These are phyloP conservation scores for Moniliophthora roreri DNA, from an alignment of 1,284 basidiomycete genomes.

Conservation along the genomic window DNA sequence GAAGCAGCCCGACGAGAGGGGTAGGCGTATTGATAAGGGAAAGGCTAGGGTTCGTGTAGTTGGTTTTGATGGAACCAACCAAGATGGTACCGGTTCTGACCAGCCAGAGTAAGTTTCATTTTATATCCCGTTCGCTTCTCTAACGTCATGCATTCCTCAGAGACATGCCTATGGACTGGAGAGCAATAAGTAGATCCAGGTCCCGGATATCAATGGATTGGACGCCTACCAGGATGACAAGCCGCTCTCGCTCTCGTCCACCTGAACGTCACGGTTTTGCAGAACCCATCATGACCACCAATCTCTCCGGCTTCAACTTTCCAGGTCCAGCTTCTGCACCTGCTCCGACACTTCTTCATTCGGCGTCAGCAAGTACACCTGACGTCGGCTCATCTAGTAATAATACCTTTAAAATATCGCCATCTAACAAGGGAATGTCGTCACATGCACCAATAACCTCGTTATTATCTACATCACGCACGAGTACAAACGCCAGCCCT, in stretches of 20 bases:
- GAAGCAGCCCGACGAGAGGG: conserved; percentile 44
- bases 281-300: conserved; percentile 35
- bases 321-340: conserved; percentile 8
- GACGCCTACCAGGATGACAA: conserved; percentile 50
- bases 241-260: conserved; percentile 72
- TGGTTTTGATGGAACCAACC: conserved; percentile 75
- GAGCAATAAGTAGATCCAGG: conserved; percentile 87
- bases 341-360: conserved; percentile 26
- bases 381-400: conserved; percentile 22
- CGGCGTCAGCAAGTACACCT: neutral
- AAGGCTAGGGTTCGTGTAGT: conserved; percentile 72
- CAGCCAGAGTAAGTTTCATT: conserved; percentile 71
- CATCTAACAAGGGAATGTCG: conserved; percentile 2
- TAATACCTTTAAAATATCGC: neutral
- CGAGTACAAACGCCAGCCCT: neutral
- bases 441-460: conserved; percentile 2
- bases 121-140: conserved; percentile 21
- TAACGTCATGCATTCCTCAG: conserved; percentile 30
- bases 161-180: conserved; percentile 86
- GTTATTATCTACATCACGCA: conserved; percentile 5
- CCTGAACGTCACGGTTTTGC: conserved; percentile 52
- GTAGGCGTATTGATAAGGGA: conserved; percentile 73
- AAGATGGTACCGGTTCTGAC: conserved; percentile 64
- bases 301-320: conserved; percentile 37
- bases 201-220: conserved; percentile 90